Evolutionary conservation across 345 rosid species (phyloP).

Genomic region (Brassica nigra): DNA sequence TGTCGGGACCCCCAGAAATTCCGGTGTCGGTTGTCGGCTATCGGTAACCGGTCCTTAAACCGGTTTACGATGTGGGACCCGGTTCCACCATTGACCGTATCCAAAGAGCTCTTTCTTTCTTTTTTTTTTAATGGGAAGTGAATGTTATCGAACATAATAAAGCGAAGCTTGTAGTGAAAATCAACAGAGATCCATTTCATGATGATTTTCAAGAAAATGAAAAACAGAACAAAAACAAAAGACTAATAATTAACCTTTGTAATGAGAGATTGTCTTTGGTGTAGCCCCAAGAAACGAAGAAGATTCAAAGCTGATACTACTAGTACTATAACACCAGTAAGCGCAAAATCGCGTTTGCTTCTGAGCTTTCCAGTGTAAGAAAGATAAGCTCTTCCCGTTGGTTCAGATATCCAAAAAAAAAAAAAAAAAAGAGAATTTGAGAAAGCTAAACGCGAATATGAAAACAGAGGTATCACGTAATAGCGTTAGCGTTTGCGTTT

Average conservation of each 20-base stretch:
- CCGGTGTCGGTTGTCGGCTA: slow-evolving; percentile 46
- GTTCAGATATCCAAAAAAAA: neutral
- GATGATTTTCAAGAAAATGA: neutral
- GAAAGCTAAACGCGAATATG: slow-evolving; percentile 7
- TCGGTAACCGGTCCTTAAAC: slow-evolving; percentile 17
- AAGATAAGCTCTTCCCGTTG: neutral
- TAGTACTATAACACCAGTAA: neutral
- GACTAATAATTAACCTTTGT: neutral
- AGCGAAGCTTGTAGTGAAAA: neutral
- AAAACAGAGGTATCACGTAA: neutral
- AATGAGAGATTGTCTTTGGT: neutral
- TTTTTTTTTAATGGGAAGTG: neutral
- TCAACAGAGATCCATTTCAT: slow-evolving; percentile 8
- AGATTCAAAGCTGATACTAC: neutral
- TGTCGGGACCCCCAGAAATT: slow-evolving; percentile 36
- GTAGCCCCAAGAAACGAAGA: neutral
- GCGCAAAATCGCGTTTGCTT: neutral
- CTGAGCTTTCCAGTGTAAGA: neutral
- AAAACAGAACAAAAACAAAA: neutral
- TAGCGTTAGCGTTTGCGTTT: slow-evolving; percentile 20
- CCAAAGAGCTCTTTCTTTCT: slow-evolving; percentile 1
- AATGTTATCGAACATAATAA: neutral
- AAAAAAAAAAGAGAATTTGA: neutral
- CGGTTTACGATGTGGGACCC: slow-evolving; percentile 11
- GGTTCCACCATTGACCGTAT: slow-evolving; percentile 20